A percentile compares a stretch with the other conserved stretches of the same genome.
phyloP scores from a whole-genome alignment of 129 eudicot genomes.

The Dittrichia graveolens region DNA sequence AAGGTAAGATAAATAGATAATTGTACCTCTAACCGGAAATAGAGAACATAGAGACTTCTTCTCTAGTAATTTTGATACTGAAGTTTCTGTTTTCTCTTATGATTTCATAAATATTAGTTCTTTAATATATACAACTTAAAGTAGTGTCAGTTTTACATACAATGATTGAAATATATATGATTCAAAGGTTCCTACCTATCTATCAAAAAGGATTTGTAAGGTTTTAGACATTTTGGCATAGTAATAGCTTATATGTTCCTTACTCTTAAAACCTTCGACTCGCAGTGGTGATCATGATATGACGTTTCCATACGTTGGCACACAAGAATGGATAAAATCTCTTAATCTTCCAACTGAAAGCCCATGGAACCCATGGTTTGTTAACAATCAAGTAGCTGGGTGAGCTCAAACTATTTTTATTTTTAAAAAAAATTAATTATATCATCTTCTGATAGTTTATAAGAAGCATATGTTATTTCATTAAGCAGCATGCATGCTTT shows the following conservation, averaged over 20 bases:
- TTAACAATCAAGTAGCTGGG: conserved; percentile 30
- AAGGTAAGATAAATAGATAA: too few species aligned
- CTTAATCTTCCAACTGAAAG: conserved; percentile 22
- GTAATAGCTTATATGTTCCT: background rate
- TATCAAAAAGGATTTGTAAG: too few species aligned
- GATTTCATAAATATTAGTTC: too few species aligned
- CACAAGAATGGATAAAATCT: conserved; percentile 22
- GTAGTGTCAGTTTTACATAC: too few species aligned
- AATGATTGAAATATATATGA: too few species aligned
- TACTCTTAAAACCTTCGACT: background rate
- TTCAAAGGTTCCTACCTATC: too few species aligned
- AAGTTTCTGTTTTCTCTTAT: too few species aligned
- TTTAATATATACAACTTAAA: too few species aligned
- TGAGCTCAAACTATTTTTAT: conserved; percentile 1
- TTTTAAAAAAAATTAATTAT: background rate
- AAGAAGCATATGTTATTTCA: background rate
- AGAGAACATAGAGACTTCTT: too few species aligned
- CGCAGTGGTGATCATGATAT: conserved; percentile 47
- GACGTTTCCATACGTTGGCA: conserved; percentile 36
- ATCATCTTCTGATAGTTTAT: background rate
- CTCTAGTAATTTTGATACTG: too few species aligned
- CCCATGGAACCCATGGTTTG: conserved; percentile 34
- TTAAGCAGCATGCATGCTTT: background rate
- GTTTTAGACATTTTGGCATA: too few species aligned
- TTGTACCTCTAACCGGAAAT: too few species aligned